Conservation (phyloP, 192 early-diverging fungal genomes). For the Umbelopsis isabellina region DNA sequence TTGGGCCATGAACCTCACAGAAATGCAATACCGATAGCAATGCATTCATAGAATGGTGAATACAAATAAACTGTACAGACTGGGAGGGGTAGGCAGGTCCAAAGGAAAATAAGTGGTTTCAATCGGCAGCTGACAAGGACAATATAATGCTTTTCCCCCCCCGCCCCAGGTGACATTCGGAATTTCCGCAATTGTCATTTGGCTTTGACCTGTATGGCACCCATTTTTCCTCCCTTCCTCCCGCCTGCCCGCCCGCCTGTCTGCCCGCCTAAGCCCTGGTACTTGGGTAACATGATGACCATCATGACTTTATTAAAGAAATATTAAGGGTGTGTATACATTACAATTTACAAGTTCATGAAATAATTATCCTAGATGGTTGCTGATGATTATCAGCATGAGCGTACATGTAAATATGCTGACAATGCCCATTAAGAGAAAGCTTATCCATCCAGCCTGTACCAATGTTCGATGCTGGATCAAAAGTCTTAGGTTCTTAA, state of each 20-base stretch:
- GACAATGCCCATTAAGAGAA: slow-evolving; percentile 25
- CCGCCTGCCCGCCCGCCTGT: no score
- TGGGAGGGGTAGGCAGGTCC: neutral
- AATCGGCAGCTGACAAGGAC: slow-evolving; percentile 13
- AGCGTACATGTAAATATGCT: slow-evolving; percentile 27
- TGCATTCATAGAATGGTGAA: slow-evolving; percentile 42
- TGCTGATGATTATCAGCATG: slow-evolving; percentile 26
- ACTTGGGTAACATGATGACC: neutral
- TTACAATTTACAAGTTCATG: no score
- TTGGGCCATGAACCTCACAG: slow-evolving; percentile 49
- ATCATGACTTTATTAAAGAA: neutral
- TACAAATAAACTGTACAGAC: no score
- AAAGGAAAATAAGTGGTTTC: neutral
- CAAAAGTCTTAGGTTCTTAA: slow-evolving; percentile 28
- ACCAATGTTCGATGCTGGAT: slow-evolving; percentile 19
- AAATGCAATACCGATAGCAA: slow-evolving; percentile 48
- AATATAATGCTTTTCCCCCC: neutral
- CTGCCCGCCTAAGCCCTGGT: slow-evolving; percentile 1
- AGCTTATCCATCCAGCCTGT: slow-evolving; percentile 39
- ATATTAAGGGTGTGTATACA: no score
- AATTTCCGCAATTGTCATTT: slow-evolving; percentile 13
- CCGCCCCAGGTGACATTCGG: slow-evolving; percentile 15
- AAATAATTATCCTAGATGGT: neutral
- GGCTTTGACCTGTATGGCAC: no score
- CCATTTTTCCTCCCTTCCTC: neutral